Conservation (phyloP, 2,329 filamentous ascomycete genomes). For the Arthrobotrys iridis region DNA sequence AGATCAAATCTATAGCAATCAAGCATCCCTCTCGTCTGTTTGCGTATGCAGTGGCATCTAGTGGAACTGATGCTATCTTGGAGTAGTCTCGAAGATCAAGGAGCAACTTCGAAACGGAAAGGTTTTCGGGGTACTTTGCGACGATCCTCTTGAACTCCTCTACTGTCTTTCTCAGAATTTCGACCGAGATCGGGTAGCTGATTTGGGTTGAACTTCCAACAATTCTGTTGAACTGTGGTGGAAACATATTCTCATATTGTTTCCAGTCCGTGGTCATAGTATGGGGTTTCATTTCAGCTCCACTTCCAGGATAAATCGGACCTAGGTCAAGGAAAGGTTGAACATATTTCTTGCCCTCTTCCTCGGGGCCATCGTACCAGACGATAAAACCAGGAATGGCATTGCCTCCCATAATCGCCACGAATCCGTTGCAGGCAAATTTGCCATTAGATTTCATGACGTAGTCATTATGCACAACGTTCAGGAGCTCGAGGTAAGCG, state of each 20-base stretch:
- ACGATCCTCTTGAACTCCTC: conserved; percentile 16
- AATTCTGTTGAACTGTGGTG: conserved; percentile 43
- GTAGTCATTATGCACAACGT: conserved; percentile 24
- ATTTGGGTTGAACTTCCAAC: conserved; percentile 36
- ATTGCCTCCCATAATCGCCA: conserved; percentile 10
- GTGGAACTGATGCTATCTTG: conserved; percentile 35
- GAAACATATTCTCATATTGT: conserved; percentile 24
- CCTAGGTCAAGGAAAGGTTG: conserved; percentile 30
- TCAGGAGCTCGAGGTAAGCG: conserved; percentile 14
- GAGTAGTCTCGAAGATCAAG: conserved; percentile 41
- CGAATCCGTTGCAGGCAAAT: conserved; percentile 24
- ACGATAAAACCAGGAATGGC: conserved; percentile 32
- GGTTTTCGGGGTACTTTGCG: conserved; percentile 19
- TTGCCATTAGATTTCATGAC: conserved; percentile 49
- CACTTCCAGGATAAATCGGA: conserved; percentile 18
- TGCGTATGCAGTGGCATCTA: conserved; percentile 49
- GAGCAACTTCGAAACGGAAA: conserved; percentile 34
- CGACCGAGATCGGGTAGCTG: conserved; percentile 14
- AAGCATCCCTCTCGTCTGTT: conserved; percentile 33
- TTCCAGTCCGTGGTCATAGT: conserved; percentile 31
- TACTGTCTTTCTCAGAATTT: conserved; percentile 11
- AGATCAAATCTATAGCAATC: conserved; percentile 30
- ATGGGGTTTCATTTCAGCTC: conserved; percentile 19
- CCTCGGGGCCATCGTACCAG: conserved; percentile 47
- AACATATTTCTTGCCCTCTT: conserved; percentile 30